Percentiles rank a stretch among this genome's conserved stretches.
Conservation (phyloP, 2,329 filamentous ascomycete genomes). For the Fusarium poae region DNA sequence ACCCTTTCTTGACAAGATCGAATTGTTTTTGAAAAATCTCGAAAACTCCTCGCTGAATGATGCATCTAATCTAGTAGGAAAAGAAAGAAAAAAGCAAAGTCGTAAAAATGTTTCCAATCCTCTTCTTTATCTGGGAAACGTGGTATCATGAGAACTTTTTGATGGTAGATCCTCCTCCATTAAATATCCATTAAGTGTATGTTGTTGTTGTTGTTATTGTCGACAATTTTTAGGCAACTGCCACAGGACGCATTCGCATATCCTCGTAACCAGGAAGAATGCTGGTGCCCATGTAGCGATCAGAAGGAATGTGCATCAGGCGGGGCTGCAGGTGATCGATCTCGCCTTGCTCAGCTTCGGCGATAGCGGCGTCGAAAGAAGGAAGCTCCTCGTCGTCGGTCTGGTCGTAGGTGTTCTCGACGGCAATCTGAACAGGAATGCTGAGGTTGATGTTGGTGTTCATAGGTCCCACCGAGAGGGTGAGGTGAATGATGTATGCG, state of each 20-base stretch:
- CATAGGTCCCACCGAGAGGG: constrained; percentile 58
- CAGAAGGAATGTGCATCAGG: constrained; percentile 53
- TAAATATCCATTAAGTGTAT: constrained; percentile 40
- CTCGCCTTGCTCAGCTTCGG: constrained; percentile 58
- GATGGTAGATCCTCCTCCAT: constrained; percentile 32
- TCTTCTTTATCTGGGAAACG: constrained; percentile 27
- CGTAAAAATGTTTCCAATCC: constrained; percentile 34
- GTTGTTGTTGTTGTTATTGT: constrained; percentile 5
- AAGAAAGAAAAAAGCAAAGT: constrained; percentile 23
- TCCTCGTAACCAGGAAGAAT: constrained; percentile 59
- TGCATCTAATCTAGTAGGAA: constrained; percentile 20
- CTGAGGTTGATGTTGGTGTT: constrained; percentile 60
- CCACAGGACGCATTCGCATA: constrained; percentile 47
- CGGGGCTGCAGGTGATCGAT: constrained; percentile 61
- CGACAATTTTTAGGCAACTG: constrained; percentile 39
- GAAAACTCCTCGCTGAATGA: constrained; percentile 47
- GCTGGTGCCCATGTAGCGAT: constrained; percentile 50
- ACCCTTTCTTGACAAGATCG: constrained; percentile 13
- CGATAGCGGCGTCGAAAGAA: constrained; percentile 64
- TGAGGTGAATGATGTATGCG: constrained; percentile 66
- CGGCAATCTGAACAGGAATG: constrained; percentile 66
- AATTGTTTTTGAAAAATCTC: constrained; percentile 33
- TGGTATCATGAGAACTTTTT: constrained; percentile 39
- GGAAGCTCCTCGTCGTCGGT: constrained; percentile 56
- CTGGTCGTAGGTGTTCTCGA: constrained; percentile 55